A percentile compares a stretch with the other conserved stretches of the same genome.
Conservation (phyloP, 441 rosid species). For the Populus trichocarpa region DNA sequence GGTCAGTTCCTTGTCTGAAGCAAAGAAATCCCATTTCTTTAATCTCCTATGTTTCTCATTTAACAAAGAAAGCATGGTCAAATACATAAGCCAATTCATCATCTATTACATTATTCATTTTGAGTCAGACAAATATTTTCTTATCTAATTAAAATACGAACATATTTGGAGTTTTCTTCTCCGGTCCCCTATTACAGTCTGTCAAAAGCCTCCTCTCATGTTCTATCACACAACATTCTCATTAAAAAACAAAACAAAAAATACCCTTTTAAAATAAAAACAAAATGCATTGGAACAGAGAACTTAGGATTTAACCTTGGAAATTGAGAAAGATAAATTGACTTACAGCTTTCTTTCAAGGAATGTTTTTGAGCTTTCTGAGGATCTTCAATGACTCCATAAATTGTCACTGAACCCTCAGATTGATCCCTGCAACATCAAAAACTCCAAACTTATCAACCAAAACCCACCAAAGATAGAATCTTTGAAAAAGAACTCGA, state of each 20-base stretch:
- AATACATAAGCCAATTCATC: constrained; percentile 23
- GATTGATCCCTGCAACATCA: neutral
- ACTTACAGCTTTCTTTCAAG: constrained; percentile 27
- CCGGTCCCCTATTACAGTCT: constrained; percentile 34
- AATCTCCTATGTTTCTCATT: neutral
- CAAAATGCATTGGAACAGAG: constrained; percentile 9
- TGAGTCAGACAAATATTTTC: constrained; percentile 30
- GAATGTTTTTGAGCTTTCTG: constrained; percentile 37
- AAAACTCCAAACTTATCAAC: neutral
- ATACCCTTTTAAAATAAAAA: neutral
- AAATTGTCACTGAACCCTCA: neutral
- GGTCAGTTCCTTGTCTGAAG: constrained; percentile 19
- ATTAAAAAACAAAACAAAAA: constrained; percentile 1
- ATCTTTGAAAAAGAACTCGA: neutral
- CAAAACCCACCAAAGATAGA: neutral
- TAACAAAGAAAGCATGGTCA: constrained; percentile 18
- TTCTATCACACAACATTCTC: constrained; percentile 15
- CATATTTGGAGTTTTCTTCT: constrained; percentile 39
- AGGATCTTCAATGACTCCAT: constrained; percentile 38
- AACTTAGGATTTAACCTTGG: constrained; percentile 23
- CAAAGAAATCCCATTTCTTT: constrained; percentile 21
- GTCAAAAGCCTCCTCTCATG: constrained; percentile 28
- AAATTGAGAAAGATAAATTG: constrained; percentile 13
- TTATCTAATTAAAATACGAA: constrained; percentile 12
- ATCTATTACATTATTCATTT: constrained; percentile 25